A percentile compares a stretch with the other conserved stretches of the same genome.
Evolutionary conservation across 1,139 yeast genomes (phyloP).

Genomic region (Pichia inconspicua): DNA sequence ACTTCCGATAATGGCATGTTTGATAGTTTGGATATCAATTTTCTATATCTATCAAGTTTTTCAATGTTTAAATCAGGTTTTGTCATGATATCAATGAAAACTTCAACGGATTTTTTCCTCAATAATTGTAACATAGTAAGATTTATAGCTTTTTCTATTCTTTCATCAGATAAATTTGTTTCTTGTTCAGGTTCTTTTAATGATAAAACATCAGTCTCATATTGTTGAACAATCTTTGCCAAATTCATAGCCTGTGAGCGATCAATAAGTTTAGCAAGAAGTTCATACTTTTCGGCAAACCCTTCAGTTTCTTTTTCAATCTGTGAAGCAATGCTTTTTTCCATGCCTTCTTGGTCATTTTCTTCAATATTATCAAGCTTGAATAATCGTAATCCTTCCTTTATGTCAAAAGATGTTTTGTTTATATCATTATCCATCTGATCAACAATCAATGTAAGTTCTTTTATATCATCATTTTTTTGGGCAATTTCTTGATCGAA

Average conservation of each 20-base stretch:
- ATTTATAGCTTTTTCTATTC: slow-evolving; percentile 20
- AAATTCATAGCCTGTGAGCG: slow-evolving; percentile 50
- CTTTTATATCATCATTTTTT: slow-evolving; percentile 35
- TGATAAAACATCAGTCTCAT: slow-evolving; percentile 29
- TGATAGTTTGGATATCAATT: slow-evolving; percentile 72
- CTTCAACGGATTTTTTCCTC: slow-evolving; percentile 37
- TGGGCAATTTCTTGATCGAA: slow-evolving; percentile 47
- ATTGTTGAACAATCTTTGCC: slow-evolving; percentile 38
- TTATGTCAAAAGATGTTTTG: slow-evolving; percentile 19
- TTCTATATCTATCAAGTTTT: slow-evolving; percentile 75
- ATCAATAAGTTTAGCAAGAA: slow-evolving; percentile 40
- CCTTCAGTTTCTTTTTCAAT: slow-evolving; percentile 36
- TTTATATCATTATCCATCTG: slow-evolving; percentile 26
- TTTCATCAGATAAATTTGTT: neutral
- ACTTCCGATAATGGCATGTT: slow-evolving; percentile 74
- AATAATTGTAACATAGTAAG: slow-evolving; percentile 40
- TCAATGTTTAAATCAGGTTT: slow-evolving; percentile 34
- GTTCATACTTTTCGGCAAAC: slow-evolving; percentile 27
- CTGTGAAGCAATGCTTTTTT: slow-evolving; percentile 5
- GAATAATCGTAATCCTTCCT: slow-evolving; percentile 6
- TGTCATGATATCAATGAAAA: slow-evolving; percentile 36
- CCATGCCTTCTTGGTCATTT: no score
- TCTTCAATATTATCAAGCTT: neutral
- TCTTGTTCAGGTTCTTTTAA: neutral
- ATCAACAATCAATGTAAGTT: slow-evolving; percentile 21